phyloP scores from a whole-genome alignment of 139 green algal genomes.

The Chlorella sp. region DNA sequence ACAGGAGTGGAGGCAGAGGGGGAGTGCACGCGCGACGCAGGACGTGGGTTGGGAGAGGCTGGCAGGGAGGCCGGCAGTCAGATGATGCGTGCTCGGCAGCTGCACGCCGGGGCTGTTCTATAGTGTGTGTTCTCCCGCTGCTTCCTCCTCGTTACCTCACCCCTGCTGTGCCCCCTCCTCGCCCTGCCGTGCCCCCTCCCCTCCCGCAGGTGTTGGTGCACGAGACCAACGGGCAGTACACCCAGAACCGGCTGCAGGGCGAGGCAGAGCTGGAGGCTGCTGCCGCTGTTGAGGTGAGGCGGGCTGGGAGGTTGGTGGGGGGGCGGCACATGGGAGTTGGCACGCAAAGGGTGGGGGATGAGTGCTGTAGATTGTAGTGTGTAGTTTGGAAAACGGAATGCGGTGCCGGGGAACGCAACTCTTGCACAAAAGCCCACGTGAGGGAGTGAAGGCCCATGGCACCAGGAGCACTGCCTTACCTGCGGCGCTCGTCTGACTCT shows the following conservation, averaged over 20 bases:
- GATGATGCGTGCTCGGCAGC: not conserved
- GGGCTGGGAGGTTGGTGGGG: not conserved
- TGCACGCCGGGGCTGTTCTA: not conserved
- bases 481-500: not conserved
- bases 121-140: not conserved
- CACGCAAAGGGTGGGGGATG: no score
- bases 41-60: no score
- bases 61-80: no score
- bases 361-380: no score
- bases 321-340: not conserved
- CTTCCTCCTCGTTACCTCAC: not conserved
- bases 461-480: not conserved
- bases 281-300: conserved; percentile 47
- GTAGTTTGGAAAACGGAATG: no score
- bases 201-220: conserved; percentile 71
- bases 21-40: no score
- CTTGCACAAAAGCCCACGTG: no score
- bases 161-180: not conserved
- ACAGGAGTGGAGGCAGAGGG: no score
- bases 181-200: not conserved
- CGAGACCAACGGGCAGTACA: conserved; percentile 83
- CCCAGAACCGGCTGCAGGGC: conserved; percentile 2
- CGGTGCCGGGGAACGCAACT: no score
- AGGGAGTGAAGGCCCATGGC: no score
- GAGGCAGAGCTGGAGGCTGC: conserved; percentile 65